phyloP scores from a whole-genome alignment of 2,329 filamentous ascomycete species.

The Colletotrichum melonis region DNA sequence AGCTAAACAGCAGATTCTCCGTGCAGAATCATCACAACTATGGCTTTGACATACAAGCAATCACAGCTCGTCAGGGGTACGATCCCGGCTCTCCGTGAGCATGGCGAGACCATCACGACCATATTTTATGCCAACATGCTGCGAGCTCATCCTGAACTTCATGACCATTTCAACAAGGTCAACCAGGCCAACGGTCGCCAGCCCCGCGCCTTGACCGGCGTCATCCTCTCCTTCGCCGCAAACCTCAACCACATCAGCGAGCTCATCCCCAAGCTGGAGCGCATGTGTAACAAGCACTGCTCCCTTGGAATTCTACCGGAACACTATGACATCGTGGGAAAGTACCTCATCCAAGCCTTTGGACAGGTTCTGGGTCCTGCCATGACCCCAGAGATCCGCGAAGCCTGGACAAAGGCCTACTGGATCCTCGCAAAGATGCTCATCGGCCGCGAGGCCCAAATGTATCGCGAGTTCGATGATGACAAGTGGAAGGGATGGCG shows the following conservation, averaged over 20 bases:
- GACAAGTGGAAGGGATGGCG: conserved; percentile 72
- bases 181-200: conserved; percentile 41
- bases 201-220: conserved; percentile 39
- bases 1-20: background rate
- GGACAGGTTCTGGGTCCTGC: conserved; percentile 72
- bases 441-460: conserved; percentile 71
- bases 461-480: conserved; percentile 70
- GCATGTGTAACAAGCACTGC: conserved; percentile 78
- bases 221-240: conserved; percentile 75
- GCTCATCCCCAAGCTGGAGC: conserved; percentile 64
- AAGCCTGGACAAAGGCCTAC: conserved; percentile 79
- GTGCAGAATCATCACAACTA: conserved; percentile 33
- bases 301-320: conserved; percentile 75
- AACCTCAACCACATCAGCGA: conserved; percentile 74
- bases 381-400: conserved; percentile 72
- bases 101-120: conserved; percentile 76
- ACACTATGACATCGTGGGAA: conserved; percentile 78
- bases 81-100: conserved; percentile 73
- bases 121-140: conserved; percentile 80
- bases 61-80: conserved; percentile 75
- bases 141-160: conserved; percentile 71
- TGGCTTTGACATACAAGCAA: conserved; percentile 64
- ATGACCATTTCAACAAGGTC: conserved; percentile 73
- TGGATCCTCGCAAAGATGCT: conserved; percentile 79
- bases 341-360: conserved; percentile 76